A percentile compares a stretch with the other conserved stretches of the same genome.
phyloP scores from a whole-genome alignment of 768 basidiomycete genomes.

The Mycena haematopus region DNA sequence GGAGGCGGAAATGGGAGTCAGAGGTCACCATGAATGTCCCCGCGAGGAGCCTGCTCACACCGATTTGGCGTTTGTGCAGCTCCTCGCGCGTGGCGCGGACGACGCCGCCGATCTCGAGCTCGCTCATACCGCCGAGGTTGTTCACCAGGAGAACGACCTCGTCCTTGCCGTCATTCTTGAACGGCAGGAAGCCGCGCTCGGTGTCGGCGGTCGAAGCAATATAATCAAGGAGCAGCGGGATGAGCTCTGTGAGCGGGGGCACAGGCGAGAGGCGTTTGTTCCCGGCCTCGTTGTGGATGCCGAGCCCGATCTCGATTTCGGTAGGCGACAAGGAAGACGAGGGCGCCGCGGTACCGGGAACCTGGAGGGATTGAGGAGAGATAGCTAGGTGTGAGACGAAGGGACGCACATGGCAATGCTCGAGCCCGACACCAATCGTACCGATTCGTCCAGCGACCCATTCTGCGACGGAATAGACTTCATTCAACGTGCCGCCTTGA shows the following conservation, averaged over 20 bases:
- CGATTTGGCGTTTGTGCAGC: constrained; percentile 62
- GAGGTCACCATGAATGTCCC: constrained; percentile 84
- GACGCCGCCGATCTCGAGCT: constrained; percentile 78
- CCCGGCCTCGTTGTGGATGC: constrained; percentile 92
- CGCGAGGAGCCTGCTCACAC: constrained; percentile 65
- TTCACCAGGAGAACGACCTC: constrained; percentile 83
- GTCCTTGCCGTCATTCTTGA: constrained; percentile 61
- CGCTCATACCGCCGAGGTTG: constrained; percentile 86
- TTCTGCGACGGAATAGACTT: constrained; percentile 71
- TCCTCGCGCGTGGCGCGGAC: constrained; percentile 64
- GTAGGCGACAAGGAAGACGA: constrained; percentile 59
- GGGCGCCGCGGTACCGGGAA: constrained; percentile 74
- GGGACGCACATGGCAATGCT: constrained; percentile 80
- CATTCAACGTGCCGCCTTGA: constrained; percentile 68
- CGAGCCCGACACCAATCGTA: constrained; percentile 86
- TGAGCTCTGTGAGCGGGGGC: constrained; percentile 72
- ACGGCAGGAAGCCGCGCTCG: constrained; percentile 80
- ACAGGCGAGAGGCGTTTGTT: constrained; percentile 70
- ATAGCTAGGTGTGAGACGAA: not conserved
- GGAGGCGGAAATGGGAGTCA: not conserved
- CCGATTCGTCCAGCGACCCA: constrained; percentile 71
- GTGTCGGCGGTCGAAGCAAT: constrained; percentile 75
- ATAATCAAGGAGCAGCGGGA: constrained; percentile 72
- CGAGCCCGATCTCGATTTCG: constrained; percentile 90
- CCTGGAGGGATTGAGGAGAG: constrained; percentile 46